Conservation (phyloP, 2,329 filamentous ascomycete genomes). For the Ophiostoma himal-ulmi region DNA sequence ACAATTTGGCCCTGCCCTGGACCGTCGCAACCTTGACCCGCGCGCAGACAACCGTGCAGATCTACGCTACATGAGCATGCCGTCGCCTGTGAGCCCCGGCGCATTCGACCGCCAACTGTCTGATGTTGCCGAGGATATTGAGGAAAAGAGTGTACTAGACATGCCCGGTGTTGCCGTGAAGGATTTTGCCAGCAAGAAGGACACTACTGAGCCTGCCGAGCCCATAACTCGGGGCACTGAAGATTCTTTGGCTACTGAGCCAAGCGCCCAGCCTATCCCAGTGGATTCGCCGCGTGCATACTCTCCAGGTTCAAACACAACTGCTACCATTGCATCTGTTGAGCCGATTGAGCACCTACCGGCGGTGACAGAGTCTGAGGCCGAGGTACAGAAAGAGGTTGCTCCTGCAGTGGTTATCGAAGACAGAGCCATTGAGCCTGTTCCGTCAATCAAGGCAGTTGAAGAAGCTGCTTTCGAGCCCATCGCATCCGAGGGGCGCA, state of each 20-base stretch:
- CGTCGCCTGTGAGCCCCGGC: constrained; percentile 6
- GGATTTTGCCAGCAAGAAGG: constrained; percentile 16
- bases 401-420: not conserved
- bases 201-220: not conserved
- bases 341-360: not conserved
- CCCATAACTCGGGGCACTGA: not conserved
- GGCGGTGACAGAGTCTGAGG: not conserved
- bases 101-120: not conserved
- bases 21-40: not conserved
- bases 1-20: not conserved
- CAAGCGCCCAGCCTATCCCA: not conserved
- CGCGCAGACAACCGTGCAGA: not conserved
- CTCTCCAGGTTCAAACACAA: not conserved
- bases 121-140: constrained; percentile 9
- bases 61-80: not conserved
- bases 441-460: not conserved
- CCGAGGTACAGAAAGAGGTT: not conserved
- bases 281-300: not conserved
- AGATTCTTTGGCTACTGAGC: not conserved
- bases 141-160: not conserved
- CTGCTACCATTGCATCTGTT: not conserved
- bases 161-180: constrained; percentile 9
- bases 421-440: not conserved
- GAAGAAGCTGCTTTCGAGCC: not conserved
- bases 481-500: not conserved